Evolutionary conservation across 495 filamentous ascomycete genomes (phyloP).

Genomic region (Letharia columbiana): DNA sequence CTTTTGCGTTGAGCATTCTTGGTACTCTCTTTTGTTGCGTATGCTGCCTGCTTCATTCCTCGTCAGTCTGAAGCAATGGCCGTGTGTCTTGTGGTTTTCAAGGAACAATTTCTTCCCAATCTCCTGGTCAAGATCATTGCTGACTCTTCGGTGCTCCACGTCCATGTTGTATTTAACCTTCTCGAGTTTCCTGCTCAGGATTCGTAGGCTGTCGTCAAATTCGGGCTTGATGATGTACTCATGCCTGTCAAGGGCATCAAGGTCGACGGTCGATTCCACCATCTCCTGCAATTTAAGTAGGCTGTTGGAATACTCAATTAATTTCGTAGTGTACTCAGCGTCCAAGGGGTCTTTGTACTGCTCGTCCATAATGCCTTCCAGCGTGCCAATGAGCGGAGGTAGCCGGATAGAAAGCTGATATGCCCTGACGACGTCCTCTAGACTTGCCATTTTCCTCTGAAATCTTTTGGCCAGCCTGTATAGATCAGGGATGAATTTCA

Average conservation of each 20-base stretch:
- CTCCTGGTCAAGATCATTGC: slow-evolving; percentile 81
- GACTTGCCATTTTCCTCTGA: slow-evolving; percentile 76
- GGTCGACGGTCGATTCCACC: slow-evolving; percentile 97
- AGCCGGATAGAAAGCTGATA: slow-evolving; percentile 92
- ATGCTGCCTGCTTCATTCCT: slow-evolving; percentile 88
- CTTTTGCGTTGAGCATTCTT: slow-evolving; percentile 97
- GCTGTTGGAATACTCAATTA: slow-evolving; percentile 66
- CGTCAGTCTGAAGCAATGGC: slow-evolving; percentile 94
- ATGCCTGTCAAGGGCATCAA: slow-evolving; percentile 91
- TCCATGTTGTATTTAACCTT: slow-evolving; percentile 77
- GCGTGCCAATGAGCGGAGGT: slow-evolving; percentile 77
- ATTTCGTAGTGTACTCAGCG: slow-evolving; percentile 75
- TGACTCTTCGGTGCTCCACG: slow-evolving; percentile 65
- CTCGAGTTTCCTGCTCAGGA: slow-evolving; percentile 85
- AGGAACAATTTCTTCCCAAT: slow-evolving; percentile 97
- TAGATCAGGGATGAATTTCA: slow-evolving; percentile 87
- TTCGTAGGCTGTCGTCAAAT: slow-evolving; percentile 82
- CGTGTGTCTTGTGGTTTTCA: slow-evolving; percentile 90
- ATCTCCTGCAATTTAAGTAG: slow-evolving; percentile 87
- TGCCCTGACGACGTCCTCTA: slow-evolving; percentile 91
- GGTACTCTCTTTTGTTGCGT: slow-evolving; percentile 78
- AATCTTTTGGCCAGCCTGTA: slow-evolving; percentile 92
- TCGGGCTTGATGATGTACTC: slow-evolving; percentile 99
- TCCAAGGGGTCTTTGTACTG: slow-evolving; percentile 82
- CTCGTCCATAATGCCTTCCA: slow-evolving; percentile 95